Percentiles rank a stretch among this genome's conserved stretches.
These are phyloP conservation scores for Colletotrichum sidae DNA, from an alignment of 2,329 filamentous ascomycete species.

Conservation along the genomic window DNA sequence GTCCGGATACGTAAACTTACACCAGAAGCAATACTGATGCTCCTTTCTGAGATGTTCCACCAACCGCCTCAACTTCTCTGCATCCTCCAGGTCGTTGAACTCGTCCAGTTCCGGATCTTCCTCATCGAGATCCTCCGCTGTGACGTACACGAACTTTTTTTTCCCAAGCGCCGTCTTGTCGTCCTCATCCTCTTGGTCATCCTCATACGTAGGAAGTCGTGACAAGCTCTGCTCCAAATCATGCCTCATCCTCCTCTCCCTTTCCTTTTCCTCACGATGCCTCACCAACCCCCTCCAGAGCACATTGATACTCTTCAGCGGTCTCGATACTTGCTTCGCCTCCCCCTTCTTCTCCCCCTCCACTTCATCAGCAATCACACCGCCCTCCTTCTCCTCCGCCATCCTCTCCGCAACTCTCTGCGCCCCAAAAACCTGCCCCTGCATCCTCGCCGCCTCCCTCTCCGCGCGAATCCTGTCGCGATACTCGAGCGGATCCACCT, in stretches of 20 bases:
- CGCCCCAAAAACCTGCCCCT: conserved; percentile 79
- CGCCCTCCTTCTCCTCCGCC: conserved; percentile 63
- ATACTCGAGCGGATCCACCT: conserved; percentile 76
- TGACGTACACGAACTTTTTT: conserved; percentile 63
- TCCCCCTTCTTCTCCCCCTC: conserved; percentile 44
- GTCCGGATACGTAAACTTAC: conserved; percentile 85
- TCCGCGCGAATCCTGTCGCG: conserved; percentile 78
- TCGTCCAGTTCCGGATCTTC: conserved; percentile 84
- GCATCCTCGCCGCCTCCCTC: conserved; percentile 74
- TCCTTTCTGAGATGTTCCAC: conserved; percentile 77
- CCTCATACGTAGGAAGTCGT: conserved; percentile 73
- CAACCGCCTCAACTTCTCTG: conserved; percentile 74
- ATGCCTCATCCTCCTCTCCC: conserved; percentile 72
- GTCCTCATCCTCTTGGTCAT: conserved; percentile 75
- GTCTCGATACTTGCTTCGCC: conserved; percentile 53
- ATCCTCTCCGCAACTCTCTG: conserved; percentile 87
- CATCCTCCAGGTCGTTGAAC: conserved; percentile 77
- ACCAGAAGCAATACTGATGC: conserved; percentile 95
- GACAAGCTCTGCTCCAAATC: conserved; percentile 75
- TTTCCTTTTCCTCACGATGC: conserved; percentile 75
- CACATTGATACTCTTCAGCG: conserved; percentile 77
- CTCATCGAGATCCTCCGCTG: conserved; percentile 78
- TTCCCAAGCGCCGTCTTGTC: conserved; percentile 77
- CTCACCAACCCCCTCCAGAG: conserved; percentile 83
- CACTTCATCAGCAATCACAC: conserved; percentile 2